Evolutionary conservation across 129 eudicot species (phyloP), one percentile per base, ranked within the genome.

Genomic region (Centella asiatica): DNA sequence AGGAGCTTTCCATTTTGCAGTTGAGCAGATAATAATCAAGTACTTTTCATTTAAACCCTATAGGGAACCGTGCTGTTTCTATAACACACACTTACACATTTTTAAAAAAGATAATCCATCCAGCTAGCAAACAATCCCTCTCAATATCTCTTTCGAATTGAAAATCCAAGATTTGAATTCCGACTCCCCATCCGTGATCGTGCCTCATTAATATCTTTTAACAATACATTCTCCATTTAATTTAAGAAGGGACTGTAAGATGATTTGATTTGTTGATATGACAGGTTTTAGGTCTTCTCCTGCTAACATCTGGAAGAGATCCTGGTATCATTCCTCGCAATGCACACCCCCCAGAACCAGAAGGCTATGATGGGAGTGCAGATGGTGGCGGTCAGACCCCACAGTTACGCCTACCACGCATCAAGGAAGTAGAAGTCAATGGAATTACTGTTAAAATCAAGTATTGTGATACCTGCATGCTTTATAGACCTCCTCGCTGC

Each of bases 271-370:
- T 71, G 26, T 70, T 72, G 65, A 49, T 62, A 36, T 62, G 28
- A 14, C 88, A 92, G 99, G 96, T 82, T 74, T 80, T 92, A 71
- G 77, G 85, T 66, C 96, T 92, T 71, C 88, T 92, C 53, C 67
- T 92, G 69, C 66, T 84, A 72, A 92, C 99, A 27, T 92, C 99
- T 19, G 99, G 99, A 67, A 80, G 99, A 79, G 99, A 92, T 78
- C 99, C 99, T 24, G 99, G 99, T 58, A 92, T 92, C 69, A 87
- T 92, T 68, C 99, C 99, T 55, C 90, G 99, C 51, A 92, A 92
- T 76, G 90, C 92, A 28, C 99, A 92, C 71, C 99, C 99, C n/a
- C 99, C 96, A 60, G 99, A 92, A 67, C 99, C 99, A n/a, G 96
- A 92, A 74, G 81, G 81, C 49, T 80, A 78, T 65, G 88, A 92